Percentiles rank a stretch among this genome's conserved stretches.
phyloP scores from a whole-genome alignment of 148 eudicot genomes.

The Diospyros lotus region DNA sequence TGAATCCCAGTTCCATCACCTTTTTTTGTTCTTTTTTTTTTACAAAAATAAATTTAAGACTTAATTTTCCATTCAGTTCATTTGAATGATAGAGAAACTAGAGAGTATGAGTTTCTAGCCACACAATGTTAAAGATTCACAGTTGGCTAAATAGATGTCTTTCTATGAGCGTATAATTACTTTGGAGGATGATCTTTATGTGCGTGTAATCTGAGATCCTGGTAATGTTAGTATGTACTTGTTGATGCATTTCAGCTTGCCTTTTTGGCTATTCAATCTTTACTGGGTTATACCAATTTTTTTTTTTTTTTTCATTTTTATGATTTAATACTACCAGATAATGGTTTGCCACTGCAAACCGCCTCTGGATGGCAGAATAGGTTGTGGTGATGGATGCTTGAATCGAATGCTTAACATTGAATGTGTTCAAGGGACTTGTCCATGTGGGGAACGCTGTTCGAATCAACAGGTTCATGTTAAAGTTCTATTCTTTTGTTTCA shows the following conservation, averaged over 20 bases:
- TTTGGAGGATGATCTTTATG: not conserved
- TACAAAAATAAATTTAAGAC: too few species aligned
- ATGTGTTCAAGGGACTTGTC: conserved; percentile 88
- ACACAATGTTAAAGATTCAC: not conserved
- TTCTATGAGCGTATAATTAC: not conserved
- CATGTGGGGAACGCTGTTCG: conserved; percentile 90
- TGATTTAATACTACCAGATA: conserved; percentile 43
- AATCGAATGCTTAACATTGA: conserved; percentile 96
- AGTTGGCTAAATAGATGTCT: too few species aligned
- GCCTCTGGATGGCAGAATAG: conserved; percentile 62
- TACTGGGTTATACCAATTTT: conserved; percentile 2
- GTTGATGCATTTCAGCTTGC: not conserved
- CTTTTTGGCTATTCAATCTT: conserved; percentile 1
- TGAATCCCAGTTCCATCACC: not conserved
- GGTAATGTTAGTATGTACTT: conserved; percentile 1
- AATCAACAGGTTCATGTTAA: conserved; percentile 67
- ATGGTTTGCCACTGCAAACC: conserved; percentile 97
- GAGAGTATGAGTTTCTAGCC: not conserved
- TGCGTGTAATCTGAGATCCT: not conserved
- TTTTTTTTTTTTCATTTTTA: conserved; percentile 2
- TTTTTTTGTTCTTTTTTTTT: not conserved
- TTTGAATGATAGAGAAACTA: not conserved
- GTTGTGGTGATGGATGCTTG: conserved; percentile 88
- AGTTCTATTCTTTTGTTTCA: not conserved
- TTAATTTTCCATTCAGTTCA: not conserved